These are phyloP conservation scores for Gossypium arboreum DNA, from an alignment of 345 rosid genomes.

Conservation along the genomic window DNA sequence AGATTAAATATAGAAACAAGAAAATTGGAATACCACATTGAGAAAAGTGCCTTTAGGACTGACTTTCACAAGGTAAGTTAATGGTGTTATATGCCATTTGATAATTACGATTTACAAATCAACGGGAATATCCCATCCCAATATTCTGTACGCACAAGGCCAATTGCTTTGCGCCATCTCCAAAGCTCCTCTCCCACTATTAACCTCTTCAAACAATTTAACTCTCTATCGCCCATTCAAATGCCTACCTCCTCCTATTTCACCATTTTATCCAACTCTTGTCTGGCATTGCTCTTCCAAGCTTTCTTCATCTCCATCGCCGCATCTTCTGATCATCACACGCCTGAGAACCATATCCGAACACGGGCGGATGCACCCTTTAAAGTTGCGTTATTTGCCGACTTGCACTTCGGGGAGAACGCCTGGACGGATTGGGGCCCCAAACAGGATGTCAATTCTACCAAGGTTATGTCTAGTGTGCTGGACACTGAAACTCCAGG, in stretches of 20 bases:
- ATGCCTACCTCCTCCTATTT: not conserved
- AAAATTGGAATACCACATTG: too few species aligned
- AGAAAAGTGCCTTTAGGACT: too few species aligned
- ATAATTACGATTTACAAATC: not conserved
- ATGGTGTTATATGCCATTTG: not conserved
- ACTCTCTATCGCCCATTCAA: not conserved
- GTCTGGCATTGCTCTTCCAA: not conserved
- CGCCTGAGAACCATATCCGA: conserved; percentile 25
- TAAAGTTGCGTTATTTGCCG: conserved; percentile 68
- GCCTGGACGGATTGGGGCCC: conserved; percentile 84
- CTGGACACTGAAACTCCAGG: conserved; percentile 66
- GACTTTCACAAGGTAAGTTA: too few species aligned
- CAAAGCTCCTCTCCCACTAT: not conserved
- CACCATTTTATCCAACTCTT: not conserved
- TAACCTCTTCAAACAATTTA: not conserved
- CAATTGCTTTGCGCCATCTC: not conserved
- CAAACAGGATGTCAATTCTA: conserved; percentile 52
- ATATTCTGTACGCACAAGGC: not conserved
- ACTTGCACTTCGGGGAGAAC: conserved; percentile 76
- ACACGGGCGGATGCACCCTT: conserved; percentile 35
- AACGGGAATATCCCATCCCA: conserved; percentile 3
- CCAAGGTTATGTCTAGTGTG: conserved; percentile 55
- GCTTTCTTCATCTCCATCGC: conserved; percentile 17
- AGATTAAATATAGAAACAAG: too few species aligned
- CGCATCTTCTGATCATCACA: conserved; percentile 12